Evolutionary conservation across 2,329 filamentous ascomycete species (phyloP), one percentile per base, ranked within the genome.

Genomic region (Arachnomyces sp.): DNA sequence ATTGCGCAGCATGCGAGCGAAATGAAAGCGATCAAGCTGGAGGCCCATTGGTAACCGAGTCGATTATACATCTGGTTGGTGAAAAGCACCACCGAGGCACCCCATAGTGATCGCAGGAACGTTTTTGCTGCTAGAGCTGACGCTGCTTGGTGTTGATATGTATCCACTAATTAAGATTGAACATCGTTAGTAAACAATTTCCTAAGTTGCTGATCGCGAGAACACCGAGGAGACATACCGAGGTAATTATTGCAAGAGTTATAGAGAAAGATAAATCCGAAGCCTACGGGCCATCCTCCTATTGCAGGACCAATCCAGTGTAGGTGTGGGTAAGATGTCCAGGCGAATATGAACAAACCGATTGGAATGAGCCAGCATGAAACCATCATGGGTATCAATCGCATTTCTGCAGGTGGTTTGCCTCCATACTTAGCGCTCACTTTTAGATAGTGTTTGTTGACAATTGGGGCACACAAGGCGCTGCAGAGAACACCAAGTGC

Each of bases 261-360:
- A 69, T 88, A 89, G 16, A 89, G 69, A 69, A 88, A 87, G 61
- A 88, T 86, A 67, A 88, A 86, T 44, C 84, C 84, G 53, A 88
- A 87, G 8, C 84, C 84, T 39, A 89, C 78, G 9, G 78, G 75
- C 57, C 80, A 74, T 28, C 84, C 84, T 39, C 80, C 84, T 44
- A 89, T 71, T 7, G 74, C 73, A 0, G 86, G 85, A 0, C 84
- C 86, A 9, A 78, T 72, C 83, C 84, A 90, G 49, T 72, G 75
- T 1, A 89, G 55, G 0, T 64, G 48, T 1, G 72, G 57, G 60
- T 86, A 88, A 0, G 81, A 85, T 0, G 77, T 76, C 78, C 79
- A 83, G 1, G 77, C 78, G 52, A 82, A 82, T 47, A 82, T 78
- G 61, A 82, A 82, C 4, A 83, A 61, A 1, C 78, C 79, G 36